Conservation (phyloP, 2,329 filamentous ascomycete species). For the Cercospora nicotianae region DNA sequence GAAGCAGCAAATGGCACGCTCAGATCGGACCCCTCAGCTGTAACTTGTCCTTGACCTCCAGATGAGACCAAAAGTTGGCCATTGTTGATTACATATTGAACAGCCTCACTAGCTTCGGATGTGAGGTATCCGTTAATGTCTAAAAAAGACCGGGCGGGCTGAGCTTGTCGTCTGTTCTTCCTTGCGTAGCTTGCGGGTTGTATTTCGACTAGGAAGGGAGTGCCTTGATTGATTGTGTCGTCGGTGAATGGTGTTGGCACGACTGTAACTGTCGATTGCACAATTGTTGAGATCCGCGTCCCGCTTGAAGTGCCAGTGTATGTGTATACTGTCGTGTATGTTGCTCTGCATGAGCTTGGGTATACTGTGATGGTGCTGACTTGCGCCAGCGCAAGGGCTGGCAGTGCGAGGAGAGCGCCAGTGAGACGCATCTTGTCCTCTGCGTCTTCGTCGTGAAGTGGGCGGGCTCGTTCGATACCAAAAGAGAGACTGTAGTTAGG, state of each 20-base stretch:
- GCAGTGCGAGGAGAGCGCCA: slow-evolving; percentile 22
- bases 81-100: slow-evolving; percentile 35
- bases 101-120: slow-evolving; percentile 33
- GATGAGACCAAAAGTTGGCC: slow-evolving; percentile 29
- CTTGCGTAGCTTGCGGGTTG: slow-evolving; percentile 20
- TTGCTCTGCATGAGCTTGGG: slow-evolving; percentile 32
- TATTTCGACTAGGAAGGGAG: slow-evolving; percentile 37
- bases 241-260: slow-evolving; percentile 30
- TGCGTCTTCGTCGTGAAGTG: neutral
- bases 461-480: neutral
- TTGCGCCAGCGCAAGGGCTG: slow-evolving; percentile 20
- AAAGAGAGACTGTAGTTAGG: slow-evolving; percentile 22
- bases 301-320: slow-evolving; percentile 17
- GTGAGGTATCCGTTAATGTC: slow-evolving; percentile 39
- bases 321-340: slow-evolving; percentile 18
- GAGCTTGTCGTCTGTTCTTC: slow-evolving; percentile 28
- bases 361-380: slow-evolving; percentile 35
- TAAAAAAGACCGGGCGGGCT: slow-evolving; percentile 30
- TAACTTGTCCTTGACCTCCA: slow-evolving; percentile 34
- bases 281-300: slow-evolving; percentile 28
- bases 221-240: slow-evolving; percentile 34
- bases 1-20: slow-evolving; percentile 34
- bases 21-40: slow-evolving; percentile 28
- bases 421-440: slow-evolving; percentile 16
- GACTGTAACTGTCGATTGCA: slow-evolving; percentile 35